Conservation (phyloP, 2,329 filamentous ascomycete species). For the Ilyonectria mors-panacis region DNA sequence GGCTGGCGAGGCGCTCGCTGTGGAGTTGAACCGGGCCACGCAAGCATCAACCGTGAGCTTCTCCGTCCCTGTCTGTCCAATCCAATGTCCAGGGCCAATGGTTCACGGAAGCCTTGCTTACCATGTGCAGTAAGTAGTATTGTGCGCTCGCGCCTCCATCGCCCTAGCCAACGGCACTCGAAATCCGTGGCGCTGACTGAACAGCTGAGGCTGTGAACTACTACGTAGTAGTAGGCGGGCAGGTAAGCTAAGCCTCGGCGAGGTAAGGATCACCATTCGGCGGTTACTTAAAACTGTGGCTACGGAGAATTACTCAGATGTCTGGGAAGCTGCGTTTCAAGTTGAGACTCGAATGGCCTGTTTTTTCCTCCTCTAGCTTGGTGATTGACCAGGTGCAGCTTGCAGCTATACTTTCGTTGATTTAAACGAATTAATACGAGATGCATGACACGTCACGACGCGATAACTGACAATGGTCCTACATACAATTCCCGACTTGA, state of each 20-base stretch:
- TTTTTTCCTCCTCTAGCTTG: conserved; percentile 36
- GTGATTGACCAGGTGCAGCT: conserved; percentile 24
- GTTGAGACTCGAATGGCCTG: conserved; percentile 31
- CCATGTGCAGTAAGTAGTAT: conserved; percentile 1
- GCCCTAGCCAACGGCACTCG: conserved; percentile 5
- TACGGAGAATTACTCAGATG: conserved; percentile 21
- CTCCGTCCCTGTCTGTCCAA: conserved; percentile 11
- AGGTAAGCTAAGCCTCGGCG: conserved; percentile 10
- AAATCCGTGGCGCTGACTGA: conserved; percentile 11
- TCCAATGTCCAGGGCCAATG: conserved; percentile 19
- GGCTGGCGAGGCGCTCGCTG: conserved; percentile 16
- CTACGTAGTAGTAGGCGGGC: neutral
- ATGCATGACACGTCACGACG: conserved; percentile 30
- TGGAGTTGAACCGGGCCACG: conserved; percentile 18
- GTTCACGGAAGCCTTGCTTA: conserved; percentile 13
- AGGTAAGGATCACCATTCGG: neutral
- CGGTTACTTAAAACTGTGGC: conserved; percentile 12
- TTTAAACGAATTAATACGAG: conserved; percentile 12
- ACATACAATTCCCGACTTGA: neutral
- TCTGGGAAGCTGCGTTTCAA: conserved; percentile 30
- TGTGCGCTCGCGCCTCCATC: conserved; percentile 3
- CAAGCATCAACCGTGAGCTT: conserved; percentile 23
- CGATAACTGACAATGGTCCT: conserved; percentile 13
- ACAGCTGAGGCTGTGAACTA: conserved; percentile 16
- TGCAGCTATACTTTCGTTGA: conserved; percentile 9